A percentile compares a stretch with the other conserved stretches of the same genome.
phyloP scores from a whole-genome alignment of 371 early-diverging fungal genomes.

The Mortierella sp. region DNA sequence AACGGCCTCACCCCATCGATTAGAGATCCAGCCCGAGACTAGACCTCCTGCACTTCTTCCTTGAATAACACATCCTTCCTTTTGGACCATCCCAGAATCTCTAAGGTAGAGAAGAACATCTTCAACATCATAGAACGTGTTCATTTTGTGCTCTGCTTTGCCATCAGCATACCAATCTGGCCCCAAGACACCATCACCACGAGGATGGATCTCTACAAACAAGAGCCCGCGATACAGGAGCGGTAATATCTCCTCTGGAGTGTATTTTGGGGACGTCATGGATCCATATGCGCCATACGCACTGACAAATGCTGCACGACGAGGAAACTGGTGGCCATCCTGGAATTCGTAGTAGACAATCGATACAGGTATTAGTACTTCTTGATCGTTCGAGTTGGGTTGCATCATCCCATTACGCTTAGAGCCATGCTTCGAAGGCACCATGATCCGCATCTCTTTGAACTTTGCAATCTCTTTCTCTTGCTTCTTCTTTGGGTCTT shows the following conservation, averaged over 20 bases:
- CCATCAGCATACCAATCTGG: slow-evolving; percentile 62
- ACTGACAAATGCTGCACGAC: slow-evolving; percentile 44
- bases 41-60: slow-evolving; percentile 71
- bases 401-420: slow-evolving; percentile 8
- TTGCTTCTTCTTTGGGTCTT: slow-evolving; percentile 17
- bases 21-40: slow-evolving; percentile 60
- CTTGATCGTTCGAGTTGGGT: not conserved
- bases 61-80: slow-evolving; percentile 52
- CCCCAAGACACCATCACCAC: slow-evolving; percentile 69
- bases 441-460: slow-evolving; percentile 42
- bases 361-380: slow-evolving; percentile 32
- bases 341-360: slow-evolving; percentile 26
- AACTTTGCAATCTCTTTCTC: slow-evolving; percentile 39
- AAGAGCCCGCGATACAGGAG: slow-evolving; percentile 60
- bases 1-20: slow-evolving; percentile 45
- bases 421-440: slow-evolving; percentile 31
- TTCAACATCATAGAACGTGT: slow-evolving; percentile 64
- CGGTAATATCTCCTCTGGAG: slow-evolving; percentile 38
- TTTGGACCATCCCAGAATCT: slow-evolving; percentile 39
- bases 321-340: slow-evolving; percentile 20
- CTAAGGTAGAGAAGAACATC: slow-evolving; percentile 51
- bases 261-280: slow-evolving; percentile 54
- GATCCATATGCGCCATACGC: slow-evolving; percentile 72
- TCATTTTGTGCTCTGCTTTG: slow-evolving; percentile 56
- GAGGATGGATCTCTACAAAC: slow-evolving; percentile 62